Percentiles rank a stretch among this genome's conserved stretches.
Conservation (phyloP, 306 rosid species). For the Prunus campanulata region DNA sequence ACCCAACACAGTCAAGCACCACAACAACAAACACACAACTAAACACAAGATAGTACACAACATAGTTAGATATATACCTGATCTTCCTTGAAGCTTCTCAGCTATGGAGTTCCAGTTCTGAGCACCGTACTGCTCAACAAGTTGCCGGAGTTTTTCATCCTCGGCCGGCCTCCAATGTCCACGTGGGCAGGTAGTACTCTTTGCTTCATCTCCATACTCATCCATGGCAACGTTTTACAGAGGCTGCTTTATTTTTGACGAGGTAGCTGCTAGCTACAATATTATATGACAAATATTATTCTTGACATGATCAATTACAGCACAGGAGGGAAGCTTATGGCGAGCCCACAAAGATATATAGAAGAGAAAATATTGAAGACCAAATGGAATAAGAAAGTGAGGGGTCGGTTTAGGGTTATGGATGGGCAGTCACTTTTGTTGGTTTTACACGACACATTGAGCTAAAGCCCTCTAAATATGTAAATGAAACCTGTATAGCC, state of each 20-base stretch:
- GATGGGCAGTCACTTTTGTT: constrained; percentile 99
- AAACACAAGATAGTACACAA: not conserved
- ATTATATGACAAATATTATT: constrained; percentile 3
- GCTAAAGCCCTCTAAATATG: constrained; percentile 22
- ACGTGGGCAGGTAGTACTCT: constrained; percentile 47
- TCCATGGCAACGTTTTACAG: constrained; percentile 40
- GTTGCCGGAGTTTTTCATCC: constrained; percentile 76
- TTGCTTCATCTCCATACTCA: constrained; percentile 55
- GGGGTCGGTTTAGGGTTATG: constrained; percentile 94
- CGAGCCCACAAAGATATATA: constrained; percentile 49
- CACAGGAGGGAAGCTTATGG: constrained; percentile 13
- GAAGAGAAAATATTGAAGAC: constrained; percentile 2
- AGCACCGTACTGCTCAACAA: constrained; percentile 81
- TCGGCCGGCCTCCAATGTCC: constrained; percentile 97
- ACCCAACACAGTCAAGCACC: not conserved
- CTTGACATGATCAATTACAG: constrained; percentile 35
- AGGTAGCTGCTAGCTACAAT: not conserved
- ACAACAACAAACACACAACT: not conserved
- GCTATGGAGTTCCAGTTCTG: constrained; percentile 98
- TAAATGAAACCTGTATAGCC: constrained; percentile 12
- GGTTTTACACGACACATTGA: constrained; percentile 88
- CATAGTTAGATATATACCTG: constrained; percentile 45
- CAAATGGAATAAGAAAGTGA: constrained; percentile 32
- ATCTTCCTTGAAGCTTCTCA: constrained; percentile 94
- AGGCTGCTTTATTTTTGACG: not conserved